Conservation (phyloP, 208 protist genomes). For the Herpetomonas muscarum region DNA sequence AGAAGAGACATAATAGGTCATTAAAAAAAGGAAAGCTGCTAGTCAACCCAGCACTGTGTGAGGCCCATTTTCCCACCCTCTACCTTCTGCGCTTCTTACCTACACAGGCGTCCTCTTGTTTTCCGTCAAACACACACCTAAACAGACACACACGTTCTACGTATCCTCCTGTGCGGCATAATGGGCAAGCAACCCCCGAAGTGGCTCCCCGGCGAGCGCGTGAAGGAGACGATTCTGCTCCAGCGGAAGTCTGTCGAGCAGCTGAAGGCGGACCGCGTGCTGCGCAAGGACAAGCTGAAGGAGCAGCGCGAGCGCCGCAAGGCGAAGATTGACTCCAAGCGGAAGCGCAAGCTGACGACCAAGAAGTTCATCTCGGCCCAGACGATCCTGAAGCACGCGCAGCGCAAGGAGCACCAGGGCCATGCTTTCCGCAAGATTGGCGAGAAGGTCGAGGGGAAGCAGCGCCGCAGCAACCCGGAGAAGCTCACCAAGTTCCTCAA, state of each 20-base stretch:
- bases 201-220: slow-evolving; percentile 87
- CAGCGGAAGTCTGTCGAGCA: slow-evolving; percentile 90
- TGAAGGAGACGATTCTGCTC: slow-evolving; percentile 90
- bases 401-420: slow-evolving; percentile 68
- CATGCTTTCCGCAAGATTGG: slow-evolving; percentile 76
- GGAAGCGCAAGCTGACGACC: slow-evolving; percentile 72
- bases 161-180: background rate
- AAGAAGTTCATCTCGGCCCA: slow-evolving; percentile 88
- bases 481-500: slow-evolving; percentile 30
- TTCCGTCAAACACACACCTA: background rate
- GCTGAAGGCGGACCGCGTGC: slow-evolving; percentile 74
- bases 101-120: background rate
- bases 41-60: too few species aligned
- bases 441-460: slow-evolving; percentile 55
- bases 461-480: slow-evolving; percentile 24
- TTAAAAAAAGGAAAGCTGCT: too few species aligned
- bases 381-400: slow-evolving; percentile 79
- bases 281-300: slow-evolving; percentile 79
- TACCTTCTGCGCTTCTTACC: background rate
- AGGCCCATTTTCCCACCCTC: background rate
- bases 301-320: slow-evolving; percentile 71
- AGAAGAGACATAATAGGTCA: too few species aligned
- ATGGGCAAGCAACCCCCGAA: slow-evolving; percentile 89
- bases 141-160: slow-evolving; percentile 2
- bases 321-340: slow-evolving; percentile 82